Percentiles rank a stretch among this genome's conserved stretches.
Evolutionary conservation across 257 asterid genomes (phyloP).

Genomic region (Mitragyna speciosa): DNA sequence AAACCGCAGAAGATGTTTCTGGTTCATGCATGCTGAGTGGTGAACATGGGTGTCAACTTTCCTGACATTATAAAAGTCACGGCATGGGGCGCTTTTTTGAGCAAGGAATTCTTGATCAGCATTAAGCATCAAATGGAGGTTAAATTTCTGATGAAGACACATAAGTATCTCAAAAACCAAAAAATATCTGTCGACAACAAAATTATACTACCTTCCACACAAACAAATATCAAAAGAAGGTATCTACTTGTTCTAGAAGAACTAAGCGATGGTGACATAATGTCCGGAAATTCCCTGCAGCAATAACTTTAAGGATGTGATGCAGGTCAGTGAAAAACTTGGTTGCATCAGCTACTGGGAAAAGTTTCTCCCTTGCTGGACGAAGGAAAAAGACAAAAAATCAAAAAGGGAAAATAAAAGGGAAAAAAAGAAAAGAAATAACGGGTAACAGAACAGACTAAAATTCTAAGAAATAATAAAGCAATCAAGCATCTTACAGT

Average conservation of each 20-base stretch:
- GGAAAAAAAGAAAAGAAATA: background rate
- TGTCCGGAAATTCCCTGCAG: slow-evolving; percentile 90
- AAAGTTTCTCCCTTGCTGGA: slow-evolving; percentile 78
- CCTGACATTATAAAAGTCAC: slow-evolving; percentile 96
- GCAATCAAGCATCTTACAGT: slow-evolving; percentile 51
- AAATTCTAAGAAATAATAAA: slow-evolving; percentile 6
- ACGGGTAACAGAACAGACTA: background rate
- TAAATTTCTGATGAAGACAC: slow-evolving; percentile 69
- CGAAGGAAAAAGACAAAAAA: slow-evolving; percentile 23
- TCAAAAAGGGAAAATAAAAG: slow-evolving; percentile 13
- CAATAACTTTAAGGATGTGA: slow-evolving; percentile 90
- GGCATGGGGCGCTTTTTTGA: slow-evolving; percentile 98
- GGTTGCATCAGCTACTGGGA: slow-evolving; percentile 90
- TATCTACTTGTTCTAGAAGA: slow-evolving; percentile 83
- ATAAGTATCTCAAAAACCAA: slow-evolving; percentile 6
- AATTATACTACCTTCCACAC: background rate
- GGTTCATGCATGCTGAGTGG: slow-evolving; percentile 99
- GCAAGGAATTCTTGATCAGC: slow-evolving; percentile 98
- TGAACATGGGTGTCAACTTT: slow-evolving; percentile 98
- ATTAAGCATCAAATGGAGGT: slow-evolving; percentile 97
- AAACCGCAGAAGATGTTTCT: slow-evolving; percentile 90
- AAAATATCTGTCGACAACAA: slow-evolving; percentile 12
- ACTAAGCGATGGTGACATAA: slow-evolving; percentile 91
- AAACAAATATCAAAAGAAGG: slow-evolving; percentile 18
- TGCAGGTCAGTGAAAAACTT: slow-evolving; percentile 94